Conservation (phyloP, 2,329 filamentous ascomycete species). For the Epichloe uncinata region DNA sequence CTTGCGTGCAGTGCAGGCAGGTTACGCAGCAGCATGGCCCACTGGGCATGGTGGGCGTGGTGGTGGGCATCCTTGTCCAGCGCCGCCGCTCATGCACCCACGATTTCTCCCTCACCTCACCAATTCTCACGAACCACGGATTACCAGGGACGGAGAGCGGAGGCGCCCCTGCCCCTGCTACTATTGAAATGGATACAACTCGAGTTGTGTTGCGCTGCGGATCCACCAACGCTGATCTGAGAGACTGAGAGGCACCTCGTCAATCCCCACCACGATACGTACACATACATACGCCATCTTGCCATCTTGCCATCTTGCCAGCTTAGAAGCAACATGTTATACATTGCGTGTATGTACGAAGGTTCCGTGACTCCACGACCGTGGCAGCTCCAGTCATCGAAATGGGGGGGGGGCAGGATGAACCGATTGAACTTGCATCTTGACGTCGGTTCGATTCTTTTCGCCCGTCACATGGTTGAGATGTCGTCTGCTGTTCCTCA, state of each 20-base stretch:
- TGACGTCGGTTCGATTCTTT: conserved; percentile 4
- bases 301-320: conserved; percentile 7
- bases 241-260: conserved; percentile 10
- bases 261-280: conserved; percentile 8
- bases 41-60: no score
- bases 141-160: conserved; percentile 3
- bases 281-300: conserved; percentile 6
- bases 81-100: conserved; percentile 8
- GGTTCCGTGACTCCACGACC: conserved; percentile 1
- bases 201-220: conserved; percentile 6
- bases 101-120: conserved; percentile 5
- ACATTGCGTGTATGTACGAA: background rate
- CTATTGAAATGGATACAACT: conserved; percentile 3
- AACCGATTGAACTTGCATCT: conserved; percentile 4
- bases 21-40: conserved; percentile 8
- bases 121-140: conserved; percentile 9
- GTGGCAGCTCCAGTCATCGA: conserved; percentile 3
- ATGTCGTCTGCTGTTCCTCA: conserved; percentile 1
- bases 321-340: conserved; percentile 7
- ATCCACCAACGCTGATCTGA: conserved; percentile 8
- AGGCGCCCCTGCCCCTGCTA: conserved; percentile 1
- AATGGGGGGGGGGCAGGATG: background rate
- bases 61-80: conserved; percentile 8
- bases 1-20: background rate
- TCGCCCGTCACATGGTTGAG: conserved; percentile 6